phyloP scores from a whole-genome alignment of 768 basidiomycete species.

The Suillus alpinus region DNA sequence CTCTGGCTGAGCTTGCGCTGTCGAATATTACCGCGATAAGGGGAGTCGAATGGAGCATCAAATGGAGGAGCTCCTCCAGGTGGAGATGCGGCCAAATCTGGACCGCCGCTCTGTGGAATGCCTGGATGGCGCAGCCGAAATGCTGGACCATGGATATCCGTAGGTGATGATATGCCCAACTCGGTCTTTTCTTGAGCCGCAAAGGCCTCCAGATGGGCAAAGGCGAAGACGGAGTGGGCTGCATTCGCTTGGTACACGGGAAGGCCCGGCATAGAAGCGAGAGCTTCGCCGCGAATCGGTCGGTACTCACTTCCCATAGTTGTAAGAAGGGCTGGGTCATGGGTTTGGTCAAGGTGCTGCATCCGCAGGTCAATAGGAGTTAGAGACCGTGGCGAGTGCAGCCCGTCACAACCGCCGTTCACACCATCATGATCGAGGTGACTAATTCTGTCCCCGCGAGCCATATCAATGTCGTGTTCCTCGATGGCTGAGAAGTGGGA shows the following conservation, averaged over 20 bases:
- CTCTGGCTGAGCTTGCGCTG: conserved; percentile 89
- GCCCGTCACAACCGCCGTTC: conserved; percentile 7
- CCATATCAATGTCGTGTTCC: conserved; percentile 44
- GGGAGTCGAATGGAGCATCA: conserved; percentile 14
- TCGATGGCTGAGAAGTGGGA: conserved; percentile 47
- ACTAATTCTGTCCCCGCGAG: conserved; percentile 30
- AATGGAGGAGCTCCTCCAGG: conserved; percentile 3
- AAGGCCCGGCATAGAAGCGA: conserved; percentile 41
- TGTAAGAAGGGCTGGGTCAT: conserved; percentile 49
- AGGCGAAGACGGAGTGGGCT: conserved; percentile 65
- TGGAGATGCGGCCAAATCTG: conserved; percentile 6
- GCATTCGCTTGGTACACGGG: conserved; percentile 69
- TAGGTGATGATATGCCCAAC: conserved; percentile 55
- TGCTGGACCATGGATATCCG: conserved; percentile 20
- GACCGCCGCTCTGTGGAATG: conserved; percentile 12
- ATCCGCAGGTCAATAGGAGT: conserved; percentile 32
- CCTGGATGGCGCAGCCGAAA: conserved; percentile 15
- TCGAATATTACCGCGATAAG: conserved; percentile 40
- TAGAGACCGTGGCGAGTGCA: background rate
- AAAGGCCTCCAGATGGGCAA: conserved; percentile 72
- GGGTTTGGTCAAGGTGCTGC: conserved; percentile 39
- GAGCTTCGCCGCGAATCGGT: conserved; percentile 27
- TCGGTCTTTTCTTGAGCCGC: conserved; percentile 64
- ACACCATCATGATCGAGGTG: conserved; percentile 10
- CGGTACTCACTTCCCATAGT: conserved; percentile 16